Evolutionary conservation across 257 asterid species (phyloP), one percentile per base, ranked within the genome.

Genomic region (Pogostemon cablin): DNA sequence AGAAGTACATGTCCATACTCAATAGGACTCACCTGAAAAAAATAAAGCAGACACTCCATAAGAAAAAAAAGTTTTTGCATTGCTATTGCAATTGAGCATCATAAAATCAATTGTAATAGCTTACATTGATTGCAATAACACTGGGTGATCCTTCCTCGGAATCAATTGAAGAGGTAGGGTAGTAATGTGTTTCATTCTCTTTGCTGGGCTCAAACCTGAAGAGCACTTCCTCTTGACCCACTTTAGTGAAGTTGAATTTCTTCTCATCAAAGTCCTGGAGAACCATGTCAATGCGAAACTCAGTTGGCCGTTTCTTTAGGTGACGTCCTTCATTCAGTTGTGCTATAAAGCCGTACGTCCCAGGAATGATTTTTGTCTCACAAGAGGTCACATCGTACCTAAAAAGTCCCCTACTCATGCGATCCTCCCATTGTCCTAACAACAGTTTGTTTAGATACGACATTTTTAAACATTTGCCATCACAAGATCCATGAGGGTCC

Each of bases 291-390:
- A 90, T 20, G 43, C 86, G 79, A 63, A 90, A 88, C 60, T 90
- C 93, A 5, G 95, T 88, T 2, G 87, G 91, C 25, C 96, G 84
- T 69, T 90, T 90, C 83, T 86, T 90, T 15, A 84, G 90, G 80
- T 90, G 93, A 5, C 91, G 88, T 1, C 95, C 96, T 79, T 90
- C 93, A n/a, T 90, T 90, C 71, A 90, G 86, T 76, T 90, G 96
- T 53, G 95, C 91, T 6, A 90, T 75, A 74, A 87, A 90, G 44
- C 95, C 91, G 65, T 72, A 76, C 54, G 67, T 84, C 32, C 96
- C 95, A 0, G 85, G 81, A 76, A 86, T 76, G 75, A 88, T 59
- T 81, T 85, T 90, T 0, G 95, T 82, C 78, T 86, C 88, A 62
- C 96, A 90, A 46, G 83, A 15, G 11, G 93, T 90, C 72, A 88